Percentiles rank a stretch among this genome's conserved stretches.
These are phyloP conservation scores for Brettanomyces naardenensis DNA, from an alignment of 805 yeast genomes.

Conservation along the genomic window DNA sequence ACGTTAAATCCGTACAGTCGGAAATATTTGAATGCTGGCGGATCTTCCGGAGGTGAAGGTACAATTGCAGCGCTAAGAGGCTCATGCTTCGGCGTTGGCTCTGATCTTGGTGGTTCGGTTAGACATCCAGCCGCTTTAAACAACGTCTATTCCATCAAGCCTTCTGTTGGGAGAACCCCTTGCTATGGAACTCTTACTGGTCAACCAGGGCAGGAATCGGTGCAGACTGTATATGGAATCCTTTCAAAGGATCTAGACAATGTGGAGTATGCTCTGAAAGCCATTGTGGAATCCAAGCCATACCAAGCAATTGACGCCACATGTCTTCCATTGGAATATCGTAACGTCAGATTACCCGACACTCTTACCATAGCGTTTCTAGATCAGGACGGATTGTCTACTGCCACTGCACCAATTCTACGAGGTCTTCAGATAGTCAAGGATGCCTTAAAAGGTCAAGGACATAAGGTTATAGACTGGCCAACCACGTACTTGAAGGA, in stretches of 20 bases:
- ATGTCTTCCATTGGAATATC: slow-evolving; percentile 44
- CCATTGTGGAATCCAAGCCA: slow-evolving; percentile 40
- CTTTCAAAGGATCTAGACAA: slow-evolving; percentile 42
- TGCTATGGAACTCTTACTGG: slow-evolving; percentile 26
- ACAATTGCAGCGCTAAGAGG: slow-evolving; percentile 39
- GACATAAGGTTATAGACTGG: slow-evolving; percentile 46
- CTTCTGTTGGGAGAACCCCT: slow-evolving; percentile 44
- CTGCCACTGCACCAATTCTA: slow-evolving; percentile 41
- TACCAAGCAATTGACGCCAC: slow-evolving; percentile 44
- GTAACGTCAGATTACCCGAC: slow-evolving; percentile 29
- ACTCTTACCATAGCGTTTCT: slow-evolving; percentile 38
- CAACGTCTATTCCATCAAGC: slow-evolving; percentile 42
- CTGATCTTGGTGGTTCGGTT: slow-evolving; percentile 42
- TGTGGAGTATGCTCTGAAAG: slow-evolving; percentile 39
- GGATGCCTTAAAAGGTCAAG: slow-evolving; percentile 44
- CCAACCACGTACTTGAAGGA: slow-evolving; percentile 35
- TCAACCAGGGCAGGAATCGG: slow-evolving; percentile 39
- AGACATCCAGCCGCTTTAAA: slow-evolving; percentile 47
- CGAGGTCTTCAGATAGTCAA: slow-evolving; percentile 39
- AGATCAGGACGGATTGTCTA: slow-evolving; percentile 39
- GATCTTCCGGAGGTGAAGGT: slow-evolving; percentile 51
- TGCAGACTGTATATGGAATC: slow-evolving; percentile 38
- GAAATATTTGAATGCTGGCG: slow-evolving; percentile 39
- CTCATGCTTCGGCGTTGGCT: slow-evolving; percentile 31
- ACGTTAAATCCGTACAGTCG: slow-evolving; percentile 40